phyloP scores from a whole-genome alignment of 768 basidiomycete species.

The Termitomyces sp. region DNA sequence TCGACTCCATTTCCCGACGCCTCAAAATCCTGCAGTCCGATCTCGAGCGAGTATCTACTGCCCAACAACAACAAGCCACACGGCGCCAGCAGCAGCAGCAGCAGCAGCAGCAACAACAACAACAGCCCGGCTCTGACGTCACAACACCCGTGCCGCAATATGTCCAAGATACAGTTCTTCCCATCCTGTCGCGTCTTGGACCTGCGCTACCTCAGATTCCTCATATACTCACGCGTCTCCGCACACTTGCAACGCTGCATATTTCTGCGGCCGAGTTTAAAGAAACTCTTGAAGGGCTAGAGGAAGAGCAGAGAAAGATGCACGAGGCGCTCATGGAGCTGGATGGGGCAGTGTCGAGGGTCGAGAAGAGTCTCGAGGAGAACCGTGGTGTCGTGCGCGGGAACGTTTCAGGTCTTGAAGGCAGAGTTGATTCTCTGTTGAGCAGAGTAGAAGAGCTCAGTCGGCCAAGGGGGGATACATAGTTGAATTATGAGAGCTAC shows the following conservation, averaged over 20 bases:
- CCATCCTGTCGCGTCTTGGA: slow-evolving; percentile 62
- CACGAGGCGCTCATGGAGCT: slow-evolving; percentile 64
- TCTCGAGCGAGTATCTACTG: slow-evolving; percentile 67
- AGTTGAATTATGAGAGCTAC: background rate
- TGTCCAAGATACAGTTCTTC: slow-evolving; percentile 57
- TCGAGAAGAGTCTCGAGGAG: slow-evolving; percentile 72
- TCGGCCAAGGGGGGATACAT: slow-evolving; percentile 6
- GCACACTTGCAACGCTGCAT: slow-evolving; percentile 80
- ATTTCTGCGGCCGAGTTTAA: slow-evolving; percentile 77
- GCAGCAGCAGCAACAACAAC: slow-evolving; percentile 38
- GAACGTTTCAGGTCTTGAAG: slow-evolving; percentile 70
- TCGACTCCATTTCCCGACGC: slow-evolving; percentile 91
- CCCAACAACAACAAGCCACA: slow-evolving; percentile 40
- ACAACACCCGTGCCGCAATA: slow-evolving; percentile 20
- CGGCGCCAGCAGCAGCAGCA: slow-evolving; percentile 40
- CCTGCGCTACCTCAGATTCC: slow-evolving; percentile 79
- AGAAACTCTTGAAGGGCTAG: slow-evolving; percentile 54
- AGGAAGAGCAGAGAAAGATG: slow-evolving; percentile 66
- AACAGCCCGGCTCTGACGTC: slow-evolving; percentile 25
- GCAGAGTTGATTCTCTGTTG: slow-evolving; percentile 34
- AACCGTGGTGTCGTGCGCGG: slow-evolving; percentile 66
- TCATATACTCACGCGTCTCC: slow-evolving; percentile 83
- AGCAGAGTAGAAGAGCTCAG: slow-evolving; percentile 36
- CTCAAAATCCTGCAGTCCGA: slow-evolving; percentile 91
- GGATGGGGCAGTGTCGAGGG: slow-evolving; percentile 55